phyloP scores from a whole-genome alignment of 371 early-diverging fungal genomes.

The Lichtheimia corymbifera region DNA sequence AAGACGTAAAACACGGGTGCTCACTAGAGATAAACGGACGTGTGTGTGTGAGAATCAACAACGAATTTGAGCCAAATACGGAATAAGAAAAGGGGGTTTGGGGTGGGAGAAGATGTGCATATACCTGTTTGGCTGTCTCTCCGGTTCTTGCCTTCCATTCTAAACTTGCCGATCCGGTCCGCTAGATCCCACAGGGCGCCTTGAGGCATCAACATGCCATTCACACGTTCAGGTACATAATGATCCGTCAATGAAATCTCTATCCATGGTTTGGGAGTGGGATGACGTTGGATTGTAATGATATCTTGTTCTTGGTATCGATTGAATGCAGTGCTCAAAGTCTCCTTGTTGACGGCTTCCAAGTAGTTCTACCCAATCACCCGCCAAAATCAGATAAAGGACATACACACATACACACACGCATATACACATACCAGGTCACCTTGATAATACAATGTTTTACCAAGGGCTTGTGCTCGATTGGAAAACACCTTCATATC shows the following conservation, averaged over 20 bases:
- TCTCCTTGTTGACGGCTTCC: slow-evolving; percentile 88
- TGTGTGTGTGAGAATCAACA: background rate
- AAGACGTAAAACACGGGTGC: slow-evolving; percentile 26
- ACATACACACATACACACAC: background rate
- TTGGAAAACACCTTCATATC: slow-evolving; percentile 71
- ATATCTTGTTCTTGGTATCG: slow-evolving; percentile 72
- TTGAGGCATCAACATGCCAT: slow-evolving; percentile 56
- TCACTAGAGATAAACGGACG: slow-evolving; percentile 14
- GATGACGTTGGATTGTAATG: slow-evolving; percentile 54
- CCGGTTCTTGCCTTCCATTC: slow-evolving; percentile 53
- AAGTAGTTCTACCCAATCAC: slow-evolving; percentile 55
- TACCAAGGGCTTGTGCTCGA: slow-evolving; percentile 76
- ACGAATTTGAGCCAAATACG: background rate
- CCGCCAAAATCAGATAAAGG: background rate
- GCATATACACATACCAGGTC: slow-evolving; percentile 15
- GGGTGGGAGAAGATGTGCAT: background rate
- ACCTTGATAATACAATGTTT: slow-evolving; percentile 50
- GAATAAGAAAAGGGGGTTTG: background rate
- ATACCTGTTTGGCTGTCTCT: slow-evolving; percentile 83
- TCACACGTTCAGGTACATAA: slow-evolving; percentile 57
- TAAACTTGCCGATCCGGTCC: slow-evolving; percentile 45
- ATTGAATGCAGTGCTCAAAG: slow-evolving; percentile 74
- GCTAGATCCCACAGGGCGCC: slow-evolving; percentile 82
- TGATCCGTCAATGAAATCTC: slow-evolving; percentile 56
- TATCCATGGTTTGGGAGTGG: slow-evolving; percentile 46